Percentiles rank a stretch among this genome's conserved stretches.
Evolutionary conservation across 2,329 filamentous ascomycete genomes (phyloP).

Genomic region (Trichoderma guizhouense): DNA sequence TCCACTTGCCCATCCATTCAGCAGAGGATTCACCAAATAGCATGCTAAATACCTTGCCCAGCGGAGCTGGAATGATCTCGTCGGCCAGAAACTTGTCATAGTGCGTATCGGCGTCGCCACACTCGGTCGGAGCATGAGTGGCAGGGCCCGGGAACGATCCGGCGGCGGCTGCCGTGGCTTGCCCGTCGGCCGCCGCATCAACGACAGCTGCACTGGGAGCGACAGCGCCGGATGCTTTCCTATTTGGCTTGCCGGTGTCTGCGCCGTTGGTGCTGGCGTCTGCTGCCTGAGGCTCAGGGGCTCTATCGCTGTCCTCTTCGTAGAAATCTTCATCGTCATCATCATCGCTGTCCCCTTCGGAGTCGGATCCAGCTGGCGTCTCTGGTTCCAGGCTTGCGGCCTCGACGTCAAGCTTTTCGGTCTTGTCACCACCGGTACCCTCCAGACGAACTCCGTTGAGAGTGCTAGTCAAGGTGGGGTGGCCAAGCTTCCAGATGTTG

Average conservation of each 20-base stretch:
- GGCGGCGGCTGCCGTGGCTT: constrained; percentile 37
- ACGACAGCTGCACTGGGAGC: constrained; percentile 42
- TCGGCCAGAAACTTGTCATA: constrained; percentile 85
- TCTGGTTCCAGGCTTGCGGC: constrained; percentile 33
- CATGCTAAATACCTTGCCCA: constrained; percentile 87
- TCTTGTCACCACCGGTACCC: constrained; percentile 82
- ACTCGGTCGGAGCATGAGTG: constrained; percentile 80
- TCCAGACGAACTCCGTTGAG: constrained; percentile 84
- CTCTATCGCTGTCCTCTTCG: constrained; percentile 74
- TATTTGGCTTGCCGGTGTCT: constrained; percentile 59
- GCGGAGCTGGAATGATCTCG: constrained; percentile 77
- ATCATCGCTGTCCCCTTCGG: constrained; percentile 60
- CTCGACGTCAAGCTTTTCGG: constrained; percentile 69
- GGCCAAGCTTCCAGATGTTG: constrained; percentile 96
- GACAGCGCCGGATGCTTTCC: constrained; percentile 65
- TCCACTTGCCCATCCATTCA: constrained; percentile 80
- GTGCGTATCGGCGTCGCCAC: constrained; percentile 72
- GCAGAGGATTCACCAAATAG: constrained; percentile 81
- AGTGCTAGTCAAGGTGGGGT: constrained; percentile 86
- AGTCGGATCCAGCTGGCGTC: constrained; percentile 53
- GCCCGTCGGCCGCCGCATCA: constrained; percentile 51
- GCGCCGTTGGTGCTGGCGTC: constrained; percentile 43
- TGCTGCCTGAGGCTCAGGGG: constrained; percentile 54
- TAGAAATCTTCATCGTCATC: constrained; percentile 69
- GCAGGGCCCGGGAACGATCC: constrained; percentile 81